Percentiles rank a stretch among this genome's conserved stretches.
phyloP scores from a whole-genome alignment of 2,329 filamentous ascomycete genomes.

The Fusarium setosum region DNA sequence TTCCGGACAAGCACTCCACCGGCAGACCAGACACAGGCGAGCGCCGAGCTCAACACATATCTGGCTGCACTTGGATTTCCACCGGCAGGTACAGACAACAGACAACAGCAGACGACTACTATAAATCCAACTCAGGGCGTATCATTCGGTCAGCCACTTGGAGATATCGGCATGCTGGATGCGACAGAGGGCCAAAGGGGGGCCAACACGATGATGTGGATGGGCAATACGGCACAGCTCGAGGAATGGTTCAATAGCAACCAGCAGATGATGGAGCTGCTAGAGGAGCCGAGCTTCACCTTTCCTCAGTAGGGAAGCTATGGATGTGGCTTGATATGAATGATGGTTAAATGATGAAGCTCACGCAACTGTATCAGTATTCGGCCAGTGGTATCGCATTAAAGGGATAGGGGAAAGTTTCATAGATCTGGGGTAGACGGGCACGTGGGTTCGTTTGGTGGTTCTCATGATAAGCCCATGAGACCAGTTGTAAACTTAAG shows the following conservation, averaged over 20 bases:
- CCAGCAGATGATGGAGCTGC: slow-evolving; percentile 50
- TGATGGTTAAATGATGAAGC: neutral
- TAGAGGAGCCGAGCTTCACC: slow-evolving; percentile 45
- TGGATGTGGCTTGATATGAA: neutral
- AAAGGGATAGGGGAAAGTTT: neutral
- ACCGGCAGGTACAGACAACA: slow-evolving; percentile 13
- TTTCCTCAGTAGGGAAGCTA: slow-evolving; percentile 31
- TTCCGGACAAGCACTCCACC: slow-evolving; percentile 53
- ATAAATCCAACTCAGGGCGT: slow-evolving; percentile 8
- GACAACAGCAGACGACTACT: slow-evolving; percentile 26
- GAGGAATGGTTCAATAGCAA: slow-evolving; percentile 54
- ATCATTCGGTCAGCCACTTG: slow-evolving; percentile 24
- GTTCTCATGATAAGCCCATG: slow-evolving; percentile 16
- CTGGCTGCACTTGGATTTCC: slow-evolving; percentile 63
- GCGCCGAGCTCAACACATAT: slow-evolving; percentile 41
- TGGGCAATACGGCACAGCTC: slow-evolving; percentile 50
- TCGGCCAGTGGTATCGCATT: neutral
- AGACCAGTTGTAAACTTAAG: neutral
- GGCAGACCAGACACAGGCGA: slow-evolving; percentile 49
- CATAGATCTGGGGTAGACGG: neutral
- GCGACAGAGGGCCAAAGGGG: slow-evolving; percentile 28
- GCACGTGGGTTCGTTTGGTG: neutral
- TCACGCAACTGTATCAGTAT: neutral
- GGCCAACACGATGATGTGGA: slow-evolving; percentile 47
- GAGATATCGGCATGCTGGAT: slow-evolving; percentile 19